Base-by-base conservation (phyloP, 441 rosid genomes). In the Hura crepitans region DNA sequence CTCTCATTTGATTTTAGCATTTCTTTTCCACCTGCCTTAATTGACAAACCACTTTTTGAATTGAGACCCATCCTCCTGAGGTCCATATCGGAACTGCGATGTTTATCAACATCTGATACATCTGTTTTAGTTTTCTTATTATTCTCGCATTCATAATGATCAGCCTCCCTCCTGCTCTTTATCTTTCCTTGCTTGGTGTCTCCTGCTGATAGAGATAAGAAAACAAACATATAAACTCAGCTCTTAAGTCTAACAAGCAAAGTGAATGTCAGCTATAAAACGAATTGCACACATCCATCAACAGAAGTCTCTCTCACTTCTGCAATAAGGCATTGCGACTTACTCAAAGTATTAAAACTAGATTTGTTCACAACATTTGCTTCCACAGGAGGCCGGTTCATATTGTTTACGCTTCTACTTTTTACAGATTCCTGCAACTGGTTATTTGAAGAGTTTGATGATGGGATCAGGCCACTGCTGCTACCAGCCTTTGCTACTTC, bases 131-230 rank as follows among this genome's bases (percentile, higher is more conserved):
- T 57, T 75, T 81, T 84, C 78, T 85, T 86, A 47, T 67, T 66
- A 72, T 71, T 64, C 70, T 77, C 79, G 78, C 28, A 62, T 59
- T 60, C 79, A 75, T 73, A 47, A 39, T 73, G 75, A 72, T 79
- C 81, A 78, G 77, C 57, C 72, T 78, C 78, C 71, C 83, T 81
- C 85, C 82, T 84, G 71, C 53, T 84, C 75, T 78, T 85, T 71
- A 66, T 65, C 72, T 81, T 84, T 66, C 69, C 35, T 75, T 72
- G 79, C 71, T 69, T 72, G 47, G 61, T 72, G 68, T 72, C 81
- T 73, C 84, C 89, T 82, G 72, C 77, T 67, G 55, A 79, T 65
- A 73, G 56, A 51, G 30, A 72, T 54, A 33, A 71, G n/a, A 66
- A 70, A 68, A 57, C 25, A 51, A 72, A 69, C 56, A 69, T 49